A percentile compares a stretch with the other conserved stretches of the same genome.
phyloP scores from a whole-genome alignment of 2,329 filamentous ascomycete genomes.

The Elsinoe perseae region DNA sequence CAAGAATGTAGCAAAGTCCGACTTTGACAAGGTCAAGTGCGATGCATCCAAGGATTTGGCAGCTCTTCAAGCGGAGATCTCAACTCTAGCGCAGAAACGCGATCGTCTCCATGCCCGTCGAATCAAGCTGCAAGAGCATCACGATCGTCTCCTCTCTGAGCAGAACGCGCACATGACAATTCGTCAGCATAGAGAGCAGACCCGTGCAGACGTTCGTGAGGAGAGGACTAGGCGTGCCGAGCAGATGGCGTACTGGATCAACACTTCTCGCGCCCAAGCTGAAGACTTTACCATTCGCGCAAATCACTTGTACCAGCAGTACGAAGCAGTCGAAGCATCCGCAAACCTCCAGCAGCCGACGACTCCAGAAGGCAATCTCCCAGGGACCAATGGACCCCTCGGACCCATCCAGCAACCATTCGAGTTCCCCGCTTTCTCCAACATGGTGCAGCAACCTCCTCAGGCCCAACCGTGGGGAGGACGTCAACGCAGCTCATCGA shows the following conservation, averaged over 20 bases:
- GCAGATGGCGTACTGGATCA: slow-evolving; percentile 33
- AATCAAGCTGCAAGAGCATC: slow-evolving; percentile 63
- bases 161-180: slow-evolving; percentile 47
- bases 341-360: slow-evolving; percentile 23
- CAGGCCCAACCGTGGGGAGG: slow-evolving; percentile 20
- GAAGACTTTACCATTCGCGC: slow-evolving; percentile 34
- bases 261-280: slow-evolving; percentile 32
- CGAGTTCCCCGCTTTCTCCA: slow-evolving; percentile 19
- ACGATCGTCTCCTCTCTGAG: slow-evolving; percentile 61
- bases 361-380: slow-evolving; percentile 54
- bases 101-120: slow-evolving; percentile 67
- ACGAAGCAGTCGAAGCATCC: slow-evolving; percentile 24
- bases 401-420: slow-evolving; percentile 17
- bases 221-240: slow-evolving; percentile 34
- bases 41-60: slow-evolving; percentile 56
- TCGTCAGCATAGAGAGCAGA: slow-evolving; percentile 28
- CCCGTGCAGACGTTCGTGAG: slow-evolving; percentile 24
- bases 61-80: slow-evolving; percentile 56
- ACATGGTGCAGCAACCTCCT: background rate
- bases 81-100: slow-evolving; percentile 56
- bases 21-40: slow-evolving; percentile 56
- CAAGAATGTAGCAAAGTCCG: slow-evolving; percentile 43
- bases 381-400: slow-evolving; percentile 38
- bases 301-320: slow-evolving; percentile 34
- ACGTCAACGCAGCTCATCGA: slow-evolving; percentile 44